Conservation (phyloP, 1,284 basidiomycete species). For the Megacollybia platyphylla region DNA sequence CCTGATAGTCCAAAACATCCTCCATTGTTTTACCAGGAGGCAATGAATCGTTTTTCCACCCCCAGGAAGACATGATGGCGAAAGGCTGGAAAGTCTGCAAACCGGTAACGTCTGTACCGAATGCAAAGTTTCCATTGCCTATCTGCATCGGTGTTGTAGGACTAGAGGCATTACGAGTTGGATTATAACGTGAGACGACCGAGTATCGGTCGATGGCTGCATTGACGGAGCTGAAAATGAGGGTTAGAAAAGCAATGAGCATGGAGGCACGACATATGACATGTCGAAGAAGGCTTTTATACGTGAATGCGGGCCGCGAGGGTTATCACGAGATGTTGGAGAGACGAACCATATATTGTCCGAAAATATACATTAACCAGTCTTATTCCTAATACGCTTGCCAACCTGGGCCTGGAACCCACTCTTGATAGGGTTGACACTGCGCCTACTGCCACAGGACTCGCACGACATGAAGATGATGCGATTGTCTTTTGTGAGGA, state of each 20-base stretch:
- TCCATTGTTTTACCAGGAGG: conserved; percentile 26
- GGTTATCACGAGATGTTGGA: not conserved
- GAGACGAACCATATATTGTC: not conserved
- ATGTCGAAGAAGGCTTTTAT: not conserved
- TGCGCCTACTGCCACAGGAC: conserved; percentile 84
- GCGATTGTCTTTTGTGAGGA: conserved; percentile 95
- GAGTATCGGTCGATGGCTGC: conserved; percentile 23
- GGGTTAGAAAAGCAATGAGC: not conserved
- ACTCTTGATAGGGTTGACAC: conserved; percentile 94
- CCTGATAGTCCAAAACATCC: conserved; percentile 35
- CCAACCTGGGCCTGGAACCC: conserved; percentile 98
- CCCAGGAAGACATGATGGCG: conserved; percentile 46
- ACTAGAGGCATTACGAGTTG: conserved; percentile 33
- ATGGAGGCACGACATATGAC: not conserved
- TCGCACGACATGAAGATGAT: conserved; percentile 99
- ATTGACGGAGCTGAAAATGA: not conserved
- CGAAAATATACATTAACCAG: conserved; percentile 19
- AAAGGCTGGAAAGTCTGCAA: conserved; percentile 23
- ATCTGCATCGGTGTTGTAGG: conserved; percentile 41
- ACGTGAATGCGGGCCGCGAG: too few relatives aligned
- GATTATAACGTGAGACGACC: conserved; percentile 40
- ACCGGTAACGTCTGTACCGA: conserved; percentile 42
- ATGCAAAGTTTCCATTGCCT: conserved; percentile 52
- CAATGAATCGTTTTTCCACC: conserved; percentile 48
- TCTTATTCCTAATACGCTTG: conserved; percentile 64